A percentile compares a stretch with the other conserved stretches of the same genome.
These are phyloP conservation scores for Kandelia obovata DNA, from an alignment of 345 rosid genomes.

Conservation along the genomic window DNA sequence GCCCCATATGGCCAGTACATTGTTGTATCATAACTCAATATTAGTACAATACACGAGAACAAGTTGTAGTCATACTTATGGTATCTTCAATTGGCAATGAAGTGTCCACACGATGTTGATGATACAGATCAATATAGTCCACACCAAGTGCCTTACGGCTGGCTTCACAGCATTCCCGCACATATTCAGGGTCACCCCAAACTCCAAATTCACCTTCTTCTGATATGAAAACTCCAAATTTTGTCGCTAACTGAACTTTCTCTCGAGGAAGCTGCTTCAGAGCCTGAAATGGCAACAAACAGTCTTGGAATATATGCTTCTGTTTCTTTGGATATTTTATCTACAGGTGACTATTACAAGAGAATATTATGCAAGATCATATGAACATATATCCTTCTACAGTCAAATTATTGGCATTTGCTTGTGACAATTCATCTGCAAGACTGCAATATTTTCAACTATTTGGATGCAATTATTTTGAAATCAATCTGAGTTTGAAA, in stretches of 20 bases:
- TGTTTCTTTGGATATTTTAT: no score
- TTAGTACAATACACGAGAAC: not conserved
- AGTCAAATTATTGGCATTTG: no score
- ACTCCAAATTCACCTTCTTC: slow-evolving; percentile 22
- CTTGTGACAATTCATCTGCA: no score
- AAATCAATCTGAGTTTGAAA: no score
- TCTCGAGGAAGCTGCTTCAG: slow-evolving; percentile 52
- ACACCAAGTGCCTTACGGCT: slow-evolving; percentile 44
- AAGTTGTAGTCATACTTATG: slow-evolving; percentile 15
- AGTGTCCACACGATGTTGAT: slow-evolving; percentile 53
- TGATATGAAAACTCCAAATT: slow-evolving; percentile 30
- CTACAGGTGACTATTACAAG: no score
- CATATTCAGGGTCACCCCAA: slow-evolving; percentile 42
- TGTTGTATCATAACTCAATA: not conserved
- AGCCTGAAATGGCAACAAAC: slow-evolving; percentile 22
- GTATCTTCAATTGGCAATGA: slow-evolving; percentile 54
- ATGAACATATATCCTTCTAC: no score
- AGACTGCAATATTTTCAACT: no score
- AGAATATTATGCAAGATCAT: no score
- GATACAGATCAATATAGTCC: slow-evolving; percentile 52
- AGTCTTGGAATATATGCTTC: no score
- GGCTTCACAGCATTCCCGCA: slow-evolving; percentile 49
- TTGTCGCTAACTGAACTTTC: slow-evolving; percentile 48
- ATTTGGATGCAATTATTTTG: no score
- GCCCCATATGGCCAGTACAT: not conserved